Conservation (phyloP, 768 basidiomycete species). For the Russula virescens region DNA sequence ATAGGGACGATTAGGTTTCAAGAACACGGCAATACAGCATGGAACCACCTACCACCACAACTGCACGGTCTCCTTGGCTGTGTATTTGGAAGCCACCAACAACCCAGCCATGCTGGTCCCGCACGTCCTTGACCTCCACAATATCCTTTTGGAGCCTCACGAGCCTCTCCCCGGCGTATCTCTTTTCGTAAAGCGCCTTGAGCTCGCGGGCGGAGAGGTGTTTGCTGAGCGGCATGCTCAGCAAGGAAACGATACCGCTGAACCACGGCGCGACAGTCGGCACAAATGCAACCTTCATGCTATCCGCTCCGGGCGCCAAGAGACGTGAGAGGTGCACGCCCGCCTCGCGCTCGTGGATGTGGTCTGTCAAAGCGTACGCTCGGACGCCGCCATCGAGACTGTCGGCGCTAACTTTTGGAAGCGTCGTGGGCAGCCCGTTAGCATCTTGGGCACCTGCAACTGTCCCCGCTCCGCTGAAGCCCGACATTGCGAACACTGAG, state of each 20-base stretch:
- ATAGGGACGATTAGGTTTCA: neutral
- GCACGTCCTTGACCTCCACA: conserved; percentile 67
- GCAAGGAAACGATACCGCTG: conserved; percentile 87
- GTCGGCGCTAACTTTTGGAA: conserved; percentile 77
- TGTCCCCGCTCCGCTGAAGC: conserved; percentile 95
- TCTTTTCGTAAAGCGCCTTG: conserved; percentile 63
- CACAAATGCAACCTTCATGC: conserved; percentile 70
- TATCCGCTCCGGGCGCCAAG: conserved; percentile 32
- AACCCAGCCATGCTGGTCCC: conserved; percentile 81
- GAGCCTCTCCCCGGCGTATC: conserved; percentile 71
- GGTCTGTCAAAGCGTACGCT: conserved; percentile 90
- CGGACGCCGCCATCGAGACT: conserved; percentile 69
- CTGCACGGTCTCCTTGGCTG: conserved; percentile 80
- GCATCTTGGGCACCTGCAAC: conserved; percentile 55
- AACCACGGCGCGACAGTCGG: conserved; percentile 93
- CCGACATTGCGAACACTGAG: conserved; percentile 88
- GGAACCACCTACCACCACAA: conserved; percentile 69
- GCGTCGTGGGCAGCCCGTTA: conserved; percentile 64
- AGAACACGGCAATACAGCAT: neutral
- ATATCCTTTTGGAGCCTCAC: conserved; percentile 63
- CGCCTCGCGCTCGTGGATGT: conserved; percentile 98
- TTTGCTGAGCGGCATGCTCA: conserved; percentile 72
- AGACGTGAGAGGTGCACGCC: conserved; percentile 72
- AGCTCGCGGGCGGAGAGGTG: conserved; percentile 69
- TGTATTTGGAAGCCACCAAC: conserved; percentile 95